Conservation (phyloP, 2,329 filamentous ascomycete species). For the Fusarium siculi region DNA sequence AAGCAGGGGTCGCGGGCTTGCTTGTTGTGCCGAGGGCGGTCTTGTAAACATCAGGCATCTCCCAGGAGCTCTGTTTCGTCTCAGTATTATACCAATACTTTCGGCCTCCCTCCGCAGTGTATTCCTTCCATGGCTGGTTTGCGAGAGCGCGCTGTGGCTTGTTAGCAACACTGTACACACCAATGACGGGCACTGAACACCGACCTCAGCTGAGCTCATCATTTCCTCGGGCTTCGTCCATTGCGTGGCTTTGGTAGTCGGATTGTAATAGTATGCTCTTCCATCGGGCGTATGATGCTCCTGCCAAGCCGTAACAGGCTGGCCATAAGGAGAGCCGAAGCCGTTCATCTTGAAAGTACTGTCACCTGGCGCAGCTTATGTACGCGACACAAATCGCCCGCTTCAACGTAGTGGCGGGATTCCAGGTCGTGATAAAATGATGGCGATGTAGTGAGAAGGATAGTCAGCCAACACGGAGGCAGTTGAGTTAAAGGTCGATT, state of each 20-base stretch:
- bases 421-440: neutral
- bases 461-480: constrained; percentile 26
- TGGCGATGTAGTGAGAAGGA: constrained; percentile 15
- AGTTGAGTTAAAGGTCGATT: constrained; percentile 12
- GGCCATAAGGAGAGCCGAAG: constrained; percentile 58
- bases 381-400: constrained; percentile 14
- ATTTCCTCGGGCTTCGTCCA: constrained; percentile 95
- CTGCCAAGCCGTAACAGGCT: constrained; percentile 74
- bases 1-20: constrained; percentile 55
- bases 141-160: constrained; percentile 73
- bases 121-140: constrained; percentile 92
- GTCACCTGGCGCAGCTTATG: neutral
- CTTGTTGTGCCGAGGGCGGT: constrained; percentile 72
- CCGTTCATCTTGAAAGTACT: constrained; percentile 65
- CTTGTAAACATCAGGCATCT: constrained; percentile 87
- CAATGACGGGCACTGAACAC: constrained; percentile 16
- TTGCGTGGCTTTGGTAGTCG: constrained; percentile 85
- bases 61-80: constrained; percentile 93
- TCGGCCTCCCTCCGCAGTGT: constrained; percentile 84
- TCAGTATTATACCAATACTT: constrained; percentile 97
- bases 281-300: constrained; percentile 85
- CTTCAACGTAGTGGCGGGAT: neutral
- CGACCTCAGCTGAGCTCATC: constrained; percentile 84
- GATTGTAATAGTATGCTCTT: constrained; percentile 91
- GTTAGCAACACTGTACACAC: constrained; percentile 18